Conservation (phyloP, 2,329 filamentous ascomycete genomes). For the Hymenoscyphus repandus region DNA sequence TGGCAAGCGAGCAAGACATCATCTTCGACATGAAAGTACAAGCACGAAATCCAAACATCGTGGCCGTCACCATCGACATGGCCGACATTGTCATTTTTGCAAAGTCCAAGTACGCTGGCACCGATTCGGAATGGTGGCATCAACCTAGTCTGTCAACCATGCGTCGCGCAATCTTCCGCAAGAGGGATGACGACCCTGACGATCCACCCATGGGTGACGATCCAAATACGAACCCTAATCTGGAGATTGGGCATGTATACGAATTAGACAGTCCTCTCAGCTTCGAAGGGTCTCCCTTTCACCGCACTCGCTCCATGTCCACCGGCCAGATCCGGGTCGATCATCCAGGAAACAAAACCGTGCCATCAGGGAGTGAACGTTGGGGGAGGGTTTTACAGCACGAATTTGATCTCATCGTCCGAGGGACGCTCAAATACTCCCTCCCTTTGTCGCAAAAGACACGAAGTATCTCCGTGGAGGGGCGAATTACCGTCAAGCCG, state of each 20-base stretch:
- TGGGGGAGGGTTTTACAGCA: constrained; percentile 91
- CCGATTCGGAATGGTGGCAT: constrained; percentile 51
- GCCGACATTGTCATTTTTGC: constrained; percentile 92
- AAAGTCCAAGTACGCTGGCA: constrained; percentile 84
- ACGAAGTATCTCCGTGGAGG: constrained; percentile 55
- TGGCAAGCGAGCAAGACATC: constrained; percentile 89
- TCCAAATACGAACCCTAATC: constrained; percentile 65
- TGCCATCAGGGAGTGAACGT: constrained; percentile 71
- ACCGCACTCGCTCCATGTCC: constrained; percentile 64
- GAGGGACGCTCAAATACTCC: constrained; percentile 82
- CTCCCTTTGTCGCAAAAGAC: constrained; percentile 57
- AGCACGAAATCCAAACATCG: constrained; percentile 88
- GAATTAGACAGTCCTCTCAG: constrained; percentile 81
- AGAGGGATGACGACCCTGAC: constrained; percentile 28
- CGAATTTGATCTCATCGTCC: constrained; percentile 88
- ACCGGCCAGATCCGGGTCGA: constrained; percentile 77
- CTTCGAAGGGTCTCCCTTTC: constrained; percentile 87
- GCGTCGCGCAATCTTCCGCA: constrained; percentile 33
- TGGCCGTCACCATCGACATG: constrained; percentile 78
- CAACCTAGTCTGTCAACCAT: constrained; percentile 29
- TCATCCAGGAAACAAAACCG: constrained; percentile 83
- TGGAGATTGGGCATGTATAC: constrained; percentile 85
- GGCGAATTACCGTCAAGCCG: constrained; percentile 54
- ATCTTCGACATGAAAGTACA: constrained; percentile 88
- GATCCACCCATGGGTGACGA: constrained; percentile 50